Base-by-base conservation (phyloP, 2,329 filamentous ascomycete species). In the Verticillium tricorpus region DNA sequence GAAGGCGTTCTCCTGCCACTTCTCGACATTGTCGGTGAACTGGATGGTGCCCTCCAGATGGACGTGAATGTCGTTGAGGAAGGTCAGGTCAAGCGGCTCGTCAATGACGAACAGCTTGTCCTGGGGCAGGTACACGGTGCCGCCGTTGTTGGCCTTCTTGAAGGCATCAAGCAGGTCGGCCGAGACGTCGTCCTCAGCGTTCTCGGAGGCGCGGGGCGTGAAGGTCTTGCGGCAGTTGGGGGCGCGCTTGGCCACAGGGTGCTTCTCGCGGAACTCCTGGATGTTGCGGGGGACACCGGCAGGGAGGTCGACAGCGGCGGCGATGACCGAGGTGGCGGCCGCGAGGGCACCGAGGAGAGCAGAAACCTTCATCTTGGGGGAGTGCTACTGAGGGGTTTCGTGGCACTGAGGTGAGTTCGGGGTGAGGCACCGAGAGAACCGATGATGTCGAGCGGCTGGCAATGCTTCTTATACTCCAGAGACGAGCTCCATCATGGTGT, bases 61-160 rank as follows among this genome's bases (percentile, higher is more conserved):
- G 31, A 89, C 75, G 70, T 89, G 87, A 45, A 89, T 78, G 65
- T 84, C 77, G 58, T 84, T 79, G 32, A 89, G 73, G 69, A 86
- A 87, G 0, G 85, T 88, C 72, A 88, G 72, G 69, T 89, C 83
- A 64, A 89, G 71, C 1, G 86, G 85, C 1, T 83, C 88, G 28
- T 84, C 85, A 63, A 89, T 82, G 9, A 79, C 84, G 68, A 89
- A 89, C 2, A 78, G 81, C 61, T 78, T 76, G 17, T 80, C 78
- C 37, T 77, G 74, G 3, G 80, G 77, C 60, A 88, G 84, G 11
- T 88, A 75, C 15, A 88, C 83, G 61, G 82, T 81, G 6, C 85
- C 85, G 8, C 85, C 85, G 63, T 85, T 77, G 67, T 88, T 88
- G 70, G 85, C 87, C 50, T 60, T 60, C 58, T 61, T 56, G 58